These are phyloP conservation scores for Schrenkiella parvula DNA, from an alignment of 345 rosid genomes.

Conservation along the genomic window DNA sequence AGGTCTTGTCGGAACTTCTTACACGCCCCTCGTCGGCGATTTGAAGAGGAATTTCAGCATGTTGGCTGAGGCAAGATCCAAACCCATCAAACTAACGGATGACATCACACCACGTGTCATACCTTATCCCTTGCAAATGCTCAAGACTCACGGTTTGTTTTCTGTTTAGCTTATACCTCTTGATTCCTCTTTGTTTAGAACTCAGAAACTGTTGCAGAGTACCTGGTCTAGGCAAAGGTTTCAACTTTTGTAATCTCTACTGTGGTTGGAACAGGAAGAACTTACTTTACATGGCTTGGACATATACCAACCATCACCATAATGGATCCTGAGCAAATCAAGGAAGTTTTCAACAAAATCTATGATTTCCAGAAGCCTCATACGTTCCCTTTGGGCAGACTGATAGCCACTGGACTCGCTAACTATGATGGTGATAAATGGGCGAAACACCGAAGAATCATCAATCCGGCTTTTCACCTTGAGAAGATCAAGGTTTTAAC, in stretches of 20 bases:
- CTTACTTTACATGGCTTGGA: conserved; percentile 40
- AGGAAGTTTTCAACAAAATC: conserved; percentile 32
- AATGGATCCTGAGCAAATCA: conserved; percentile 41
- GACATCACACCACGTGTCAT: conserved; percentile 21
- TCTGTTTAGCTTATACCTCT: neutral
- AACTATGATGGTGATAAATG: conserved; percentile 40
- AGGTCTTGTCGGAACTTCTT: conserved; percentile 32
- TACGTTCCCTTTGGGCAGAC: neutral
- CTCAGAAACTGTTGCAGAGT: neutral
- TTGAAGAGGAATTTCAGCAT: neutral
- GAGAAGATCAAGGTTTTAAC: conserved; percentile 38
- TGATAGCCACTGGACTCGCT: conserved; percentile 29
- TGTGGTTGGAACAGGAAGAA: conserved; percentile 36
- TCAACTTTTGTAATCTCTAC: neutral
- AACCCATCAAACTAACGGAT: conserved; percentile 22
- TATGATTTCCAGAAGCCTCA: conserved; percentile 35
- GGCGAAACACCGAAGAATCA: conserved; percentile 37
- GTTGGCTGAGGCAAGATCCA: conserved; percentile 23
- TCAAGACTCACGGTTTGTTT: conserved; percentile 26
- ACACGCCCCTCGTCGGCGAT: conserved; percentile 32
- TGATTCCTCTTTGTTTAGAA: neutral
- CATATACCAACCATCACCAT: conserved; percentile 39
- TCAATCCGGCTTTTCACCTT: conserved; percentile 47
- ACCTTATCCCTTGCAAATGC: conserved; percentile 19
- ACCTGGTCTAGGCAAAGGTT: neutral